Evolutionary conservation across 345 rosid genomes (phyloP), one percentile per base, ranked within the genome.

Genomic region (Brassica incana): DNA sequence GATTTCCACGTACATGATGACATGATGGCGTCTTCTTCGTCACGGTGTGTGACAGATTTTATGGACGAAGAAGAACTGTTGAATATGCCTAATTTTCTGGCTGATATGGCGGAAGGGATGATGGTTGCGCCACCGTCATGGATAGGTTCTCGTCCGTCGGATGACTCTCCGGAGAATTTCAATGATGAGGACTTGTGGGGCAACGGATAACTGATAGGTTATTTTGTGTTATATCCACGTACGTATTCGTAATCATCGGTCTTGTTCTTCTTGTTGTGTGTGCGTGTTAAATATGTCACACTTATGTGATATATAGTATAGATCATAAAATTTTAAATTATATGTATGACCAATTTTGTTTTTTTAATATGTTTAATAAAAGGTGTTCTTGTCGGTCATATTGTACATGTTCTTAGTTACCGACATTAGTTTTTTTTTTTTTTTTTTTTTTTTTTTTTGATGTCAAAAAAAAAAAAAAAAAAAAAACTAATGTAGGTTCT

Each of bases 21-120:
- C 27, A 20, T 58, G 69, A 20, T 58, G 69, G 58, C 70, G 4
- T 72, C 67, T 64, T 71, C 65, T 62, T 65, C 71, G 1, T 71
- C 83, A 45, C 52, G 73, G 72, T 70, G 67, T 52, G 70, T 65
- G 59, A 50, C 75, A 56, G 88, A 83, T 32, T 94, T 86, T 72
- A 73, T 94, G 11, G 98, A 94, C 62, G 97, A 90, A 82, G 98
- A 94, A 58, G 97, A 81, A 4, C 69, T 90, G 72, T 84, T 92
- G 68, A 88, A 90, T 78, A 85, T 94, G 92, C 98, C 98, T 18
- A 88, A 85, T 81, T 73, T 94, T 80, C 75, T 94, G 66, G 94
- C 90, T 79, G 90, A 91, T 78, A 92, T 94, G 98, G 98, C 98
- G 0, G 97, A 87, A 79, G 98, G 97, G 60, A 87, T 94, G 97